Evolutionary conservation across 1,139 yeast genomes (phyloP), one percentile per base, ranked within the genome.

Genomic region (Groenewaldozyma auringiensis): DNA sequence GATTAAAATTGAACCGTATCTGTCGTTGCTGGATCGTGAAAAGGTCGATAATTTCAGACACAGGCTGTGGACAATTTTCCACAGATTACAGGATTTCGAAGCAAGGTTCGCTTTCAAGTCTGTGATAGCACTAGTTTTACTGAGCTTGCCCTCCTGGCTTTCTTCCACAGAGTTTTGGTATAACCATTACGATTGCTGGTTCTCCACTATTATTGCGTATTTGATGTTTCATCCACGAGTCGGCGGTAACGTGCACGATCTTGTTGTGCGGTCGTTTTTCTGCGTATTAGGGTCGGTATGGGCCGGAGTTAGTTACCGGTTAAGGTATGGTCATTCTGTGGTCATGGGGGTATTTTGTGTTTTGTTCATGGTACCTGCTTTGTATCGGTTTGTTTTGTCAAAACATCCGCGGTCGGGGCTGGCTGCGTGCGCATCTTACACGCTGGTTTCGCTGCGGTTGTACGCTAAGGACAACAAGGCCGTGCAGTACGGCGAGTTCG

Each of bases 81-180:
- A 62, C 18, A 43, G 61, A 1, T 35, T 73, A 4, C 64, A 62
- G 31, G 70, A 66, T 18, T 58, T 53, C 29, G 74, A 71, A 49
- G 58, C 73, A 37, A 65, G 68, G 51, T 73, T 72, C 63, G 69
- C 77, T 0, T 47, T 71, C 16, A 71, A 72, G 48, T 56, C 68
- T 3, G 55, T 71, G 1, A 56, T 71, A 39, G 59, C 68, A 0
- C 49, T 69, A 3, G 53, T 66, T 0, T 63, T 72, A 35, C 53
- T 71, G 4, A 61, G 69, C 18, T 51, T 74, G 3, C 78, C 78
- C 2, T 63, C 68, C 0, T 72, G 75, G 75, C 45, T 74, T 29
- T 54, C 56, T 1, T 54, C 52, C 6, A 68, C 74, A 1, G 55
- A 63, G 50, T 46, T 29, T 0, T 74, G 78, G 78, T 74, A 69